Percentiles rank a stretch among this genome's conserved stretches.
phyloP scores from a whole-genome alignment of 345 rosid genomes.

The Acer saccharum region DNA sequence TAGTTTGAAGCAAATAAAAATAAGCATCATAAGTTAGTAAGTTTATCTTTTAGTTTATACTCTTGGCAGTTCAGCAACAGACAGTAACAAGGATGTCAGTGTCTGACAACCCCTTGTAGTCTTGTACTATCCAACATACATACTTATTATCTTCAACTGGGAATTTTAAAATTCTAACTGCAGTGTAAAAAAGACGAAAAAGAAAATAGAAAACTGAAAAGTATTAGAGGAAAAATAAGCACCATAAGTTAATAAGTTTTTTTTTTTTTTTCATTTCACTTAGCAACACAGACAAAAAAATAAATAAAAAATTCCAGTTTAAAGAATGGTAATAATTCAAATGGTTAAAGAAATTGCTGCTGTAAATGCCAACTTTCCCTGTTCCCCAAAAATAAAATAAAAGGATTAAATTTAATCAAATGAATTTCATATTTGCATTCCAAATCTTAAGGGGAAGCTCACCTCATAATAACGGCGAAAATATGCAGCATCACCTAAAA shows the following conservation, averaged over 20 bases:
- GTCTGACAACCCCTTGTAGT: neutral
- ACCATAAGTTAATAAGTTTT: too few species aligned
- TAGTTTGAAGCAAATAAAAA: neutral
- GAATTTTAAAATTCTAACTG: neutral
- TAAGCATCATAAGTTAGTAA: neutral
- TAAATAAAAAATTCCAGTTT: conserved; percentile 1
- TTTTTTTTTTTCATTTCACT: neutral
- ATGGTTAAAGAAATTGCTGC: neutral
- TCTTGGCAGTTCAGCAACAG: neutral
- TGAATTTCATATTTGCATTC: conserved; percentile 7
- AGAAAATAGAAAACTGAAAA: neutral
- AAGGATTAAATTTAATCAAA: neutral
- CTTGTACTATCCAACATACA: neutral
- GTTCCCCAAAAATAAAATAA: neutral
- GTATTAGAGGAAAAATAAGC: neutral
- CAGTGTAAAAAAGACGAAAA: neutral
- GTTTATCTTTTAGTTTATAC: neutral
- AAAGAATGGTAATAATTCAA: neutral
- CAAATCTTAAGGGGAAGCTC: conserved; percentile 17
- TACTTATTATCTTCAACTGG: neutral
- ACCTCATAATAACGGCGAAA: conserved; percentile 98
- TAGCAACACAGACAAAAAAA: neutral
- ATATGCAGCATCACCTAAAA: conserved; percentile 82
- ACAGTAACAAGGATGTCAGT: neutral
- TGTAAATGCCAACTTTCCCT: neutral